Conservation (phyloP, 2,329 filamentous ascomycete species). For the Plectosphaerella cucumerina region DNA sequence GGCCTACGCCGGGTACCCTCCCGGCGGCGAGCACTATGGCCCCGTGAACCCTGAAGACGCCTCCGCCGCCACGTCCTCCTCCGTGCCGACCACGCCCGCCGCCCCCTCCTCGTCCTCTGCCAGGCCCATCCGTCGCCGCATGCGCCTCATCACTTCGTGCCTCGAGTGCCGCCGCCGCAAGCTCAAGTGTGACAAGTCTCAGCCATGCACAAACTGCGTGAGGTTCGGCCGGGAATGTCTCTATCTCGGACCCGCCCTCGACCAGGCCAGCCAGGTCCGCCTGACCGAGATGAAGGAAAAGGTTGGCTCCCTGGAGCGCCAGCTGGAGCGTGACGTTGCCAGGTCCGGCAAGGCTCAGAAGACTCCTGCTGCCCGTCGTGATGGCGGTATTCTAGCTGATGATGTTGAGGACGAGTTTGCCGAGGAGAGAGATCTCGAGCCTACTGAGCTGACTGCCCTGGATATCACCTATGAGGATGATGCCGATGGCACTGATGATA, state of each 20-base stretch:
- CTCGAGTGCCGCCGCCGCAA: conserved; percentile 71
- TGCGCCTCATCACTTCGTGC: conserved; percentile 66
- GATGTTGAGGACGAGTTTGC: conserved; percentile 54
- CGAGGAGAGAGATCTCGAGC: conserved; percentile 56
- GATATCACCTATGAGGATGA: conserved; percentile 68
- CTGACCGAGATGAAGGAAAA: conserved; percentile 76
- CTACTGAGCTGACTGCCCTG: conserved; percentile 56
- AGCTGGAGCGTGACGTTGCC: conserved; percentile 65
- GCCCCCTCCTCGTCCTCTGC: conserved; percentile 3
- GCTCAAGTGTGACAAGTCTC: conserved; percentile 70
- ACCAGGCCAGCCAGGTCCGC: conserved; percentile 64
- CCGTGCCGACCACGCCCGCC: too few relatives aligned
- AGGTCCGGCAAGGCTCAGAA: conserved; percentile 24
- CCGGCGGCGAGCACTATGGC: too few relatives aligned
- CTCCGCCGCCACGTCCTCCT: too few relatives aligned
- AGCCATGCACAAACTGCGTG: conserved; percentile 66
- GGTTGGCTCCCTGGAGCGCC: conserved; percentile 66
- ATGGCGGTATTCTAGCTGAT: conserved; percentile 36
- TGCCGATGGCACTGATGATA: conserved; percentile 50
- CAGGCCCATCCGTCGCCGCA: conserved; percentile 51
- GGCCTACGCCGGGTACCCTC: too few relatives aligned
- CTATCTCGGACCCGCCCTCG: conserved; percentile 64
- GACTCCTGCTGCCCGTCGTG: background rate
- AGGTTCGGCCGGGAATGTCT: conserved; percentile 52
- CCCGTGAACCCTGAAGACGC: too few relatives aligned